These are phyloP conservation scores for Hypericum androsaemum DNA, from an alignment of 345 rosid genomes.

Conservation along the genomic window DNA sequence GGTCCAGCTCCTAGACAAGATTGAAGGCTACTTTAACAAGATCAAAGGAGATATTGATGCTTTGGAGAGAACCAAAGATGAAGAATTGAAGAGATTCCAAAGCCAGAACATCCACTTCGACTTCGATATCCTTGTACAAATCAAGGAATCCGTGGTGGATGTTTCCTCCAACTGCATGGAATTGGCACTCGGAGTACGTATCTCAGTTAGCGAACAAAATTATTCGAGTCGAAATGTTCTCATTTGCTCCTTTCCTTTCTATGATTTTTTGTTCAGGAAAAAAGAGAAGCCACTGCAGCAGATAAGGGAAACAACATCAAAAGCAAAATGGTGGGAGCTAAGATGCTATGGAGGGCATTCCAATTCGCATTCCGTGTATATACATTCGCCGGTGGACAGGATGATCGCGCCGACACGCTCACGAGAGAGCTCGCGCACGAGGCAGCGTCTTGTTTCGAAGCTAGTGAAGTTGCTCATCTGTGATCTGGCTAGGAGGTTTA, in stretches of 20 bases:
- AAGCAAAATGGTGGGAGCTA: slow-evolving; percentile 26
- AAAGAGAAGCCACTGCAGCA: slow-evolving; percentile 40
- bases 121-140: slow-evolving; percentile 7
- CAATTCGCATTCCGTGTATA: slow-evolving; percentile 81
- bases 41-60: slow-evolving; percentile 13
- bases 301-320: slow-evolving; percentile 27
- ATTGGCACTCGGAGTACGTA: slow-evolving; percentile 11
- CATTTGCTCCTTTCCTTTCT: not conserved
- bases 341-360: slow-evolving; percentile 75
- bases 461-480: too few relatives aligned
- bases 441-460: too few relatives aligned
- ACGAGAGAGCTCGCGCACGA: slow-evolving; percentile 73
- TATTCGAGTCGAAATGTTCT: not conserved
- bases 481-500: too few relatives aligned
- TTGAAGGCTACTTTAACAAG: slow-evolving; percentile 15
- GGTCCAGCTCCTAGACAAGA: slow-evolving; percentile 7
- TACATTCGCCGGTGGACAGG: slow-evolving; percentile 80
- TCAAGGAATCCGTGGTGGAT: slow-evolving; percentile 14
- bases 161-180: slow-evolving; percentile 19
- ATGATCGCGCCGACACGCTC: slow-evolving; percentile 67
- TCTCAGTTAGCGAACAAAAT: not conserved
- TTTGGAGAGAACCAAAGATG: slow-evolving; percentile 13
- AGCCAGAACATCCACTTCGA: slow-evolving; percentile 11
- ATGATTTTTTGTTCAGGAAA: slow-evolving; percentile 38
- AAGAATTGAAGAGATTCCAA: slow-evolving; percentile 9